Evolutionary conservation across 2,329 filamentous ascomycete species (phyloP), one percentile per base, ranked within the genome.

Genomic region (Fusarium oligoseptatum): DNA sequence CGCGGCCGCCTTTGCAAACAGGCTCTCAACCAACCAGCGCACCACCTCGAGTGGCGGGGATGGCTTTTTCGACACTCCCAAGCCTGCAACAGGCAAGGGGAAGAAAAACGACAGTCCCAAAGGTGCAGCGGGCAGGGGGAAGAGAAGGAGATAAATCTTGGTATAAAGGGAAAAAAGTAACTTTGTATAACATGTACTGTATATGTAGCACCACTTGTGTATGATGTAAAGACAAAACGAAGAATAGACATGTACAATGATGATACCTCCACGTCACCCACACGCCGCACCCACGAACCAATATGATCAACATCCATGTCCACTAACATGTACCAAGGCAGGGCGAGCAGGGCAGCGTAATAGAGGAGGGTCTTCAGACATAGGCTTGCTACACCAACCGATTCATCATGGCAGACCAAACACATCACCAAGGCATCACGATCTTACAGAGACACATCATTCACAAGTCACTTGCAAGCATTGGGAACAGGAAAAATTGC

Each of bases 191-290:
- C 61, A 55, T 74, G 52, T 74, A 74, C 36, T 39, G 67, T 72
- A 69, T 74, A 69, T 74, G 71, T 72, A 73, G 45, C 67, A 70
- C 22, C 43, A 55, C 70, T n/a, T 34, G 29, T 62, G 41, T 62
- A 50, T 62, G 41, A 48, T 41, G 24, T 34, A 39, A 29, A 39
- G 55, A 36, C 24, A 34, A n/a, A 57, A 37, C 22, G 12, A 22
- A 24, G 32, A 50, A 52, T 50, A 50, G 43, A 52, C 60, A 52
- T 52, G 43, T 57, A 22, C 55, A 24, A 57, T 57, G 55, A 57
- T 57, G 17, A 57, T 20, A 62, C 22, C 14, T 57, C 20, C 43
- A 39, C 55, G 34, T 55, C 50, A 55, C 39, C 14, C 20, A 27
- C n/a, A 3, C 4, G 20, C 32, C 9, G 32, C 32, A 32, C 32